Evolutionary conservation across 352 stramenopile genomes (phyloP).

Genomic region (Pythium vanterpoolii): DNA sequence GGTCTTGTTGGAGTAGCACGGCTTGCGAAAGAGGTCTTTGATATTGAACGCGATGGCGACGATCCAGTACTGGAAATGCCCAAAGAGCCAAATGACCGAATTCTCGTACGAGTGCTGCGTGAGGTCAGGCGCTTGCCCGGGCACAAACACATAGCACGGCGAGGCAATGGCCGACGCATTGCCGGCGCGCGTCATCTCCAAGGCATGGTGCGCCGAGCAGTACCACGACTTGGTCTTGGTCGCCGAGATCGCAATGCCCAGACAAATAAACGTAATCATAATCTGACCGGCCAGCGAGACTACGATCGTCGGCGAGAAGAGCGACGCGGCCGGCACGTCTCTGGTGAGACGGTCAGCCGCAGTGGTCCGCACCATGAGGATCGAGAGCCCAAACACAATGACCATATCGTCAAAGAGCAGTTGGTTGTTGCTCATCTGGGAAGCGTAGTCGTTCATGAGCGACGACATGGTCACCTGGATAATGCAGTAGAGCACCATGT

Average conservation of each 20-base stretch:
- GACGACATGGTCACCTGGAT: slow-evolving; percentile 75
- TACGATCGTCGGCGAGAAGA: slow-evolving; percentile 62
- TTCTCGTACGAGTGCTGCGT: slow-evolving; percentile 77
- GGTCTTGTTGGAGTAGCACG: slow-evolving; percentile 46
- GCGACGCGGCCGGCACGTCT: slow-evolving; percentile 46
- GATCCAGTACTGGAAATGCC: slow-evolving; percentile 77
- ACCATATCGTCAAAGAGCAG: slow-evolving; percentile 79
- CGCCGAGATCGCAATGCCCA: slow-evolving; percentile 55
- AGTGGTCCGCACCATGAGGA: slow-evolving; percentile 69
- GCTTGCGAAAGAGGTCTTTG: slow-evolving; percentile 55
- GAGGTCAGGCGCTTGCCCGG: slow-evolving; percentile 43
- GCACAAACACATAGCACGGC: slow-evolving; percentile 66
- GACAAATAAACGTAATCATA: slow-evolving; percentile 45
- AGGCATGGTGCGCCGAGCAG: slow-evolving; percentile 43
- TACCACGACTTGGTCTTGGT: slow-evolving; percentile 58
- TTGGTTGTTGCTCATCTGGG: slow-evolving; percentile 75
- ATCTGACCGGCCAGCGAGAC: slow-evolving; percentile 57
- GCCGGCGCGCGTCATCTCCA: slow-evolving; percentile 37
- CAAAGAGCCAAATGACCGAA: slow-evolving; percentile 74
- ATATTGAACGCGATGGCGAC: slow-evolving; percentile 66
- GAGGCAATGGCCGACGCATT: slow-evolving; percentile 37
- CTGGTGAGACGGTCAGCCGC: slow-evolving; percentile 36
- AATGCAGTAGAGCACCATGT: slow-evolving; percentile 91
- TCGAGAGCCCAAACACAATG: slow-evolving; percentile 62
- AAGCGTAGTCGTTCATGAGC: slow-evolving; percentile 57